phyloP scores from a whole-genome alignment of 2,329 filamentous ascomycete genomes.

The Macroventuria anomochaeta region DNA sequence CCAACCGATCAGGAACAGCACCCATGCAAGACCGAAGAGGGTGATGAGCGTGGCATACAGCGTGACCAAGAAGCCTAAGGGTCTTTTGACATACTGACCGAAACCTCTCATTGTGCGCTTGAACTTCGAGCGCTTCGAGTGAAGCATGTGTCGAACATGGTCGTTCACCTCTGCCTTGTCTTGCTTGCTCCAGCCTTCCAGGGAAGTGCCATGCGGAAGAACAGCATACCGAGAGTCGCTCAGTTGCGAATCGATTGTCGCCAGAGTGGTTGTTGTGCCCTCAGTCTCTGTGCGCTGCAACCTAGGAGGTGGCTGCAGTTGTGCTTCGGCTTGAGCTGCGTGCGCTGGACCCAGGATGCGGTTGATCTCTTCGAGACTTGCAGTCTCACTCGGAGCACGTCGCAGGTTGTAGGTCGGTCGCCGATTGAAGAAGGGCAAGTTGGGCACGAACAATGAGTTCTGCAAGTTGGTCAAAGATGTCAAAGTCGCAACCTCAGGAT shows the following conservation, averaged over 20 bases:
- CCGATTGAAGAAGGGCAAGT: conserved; percentile 80
- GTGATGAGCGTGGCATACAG: conserved; percentile 84
- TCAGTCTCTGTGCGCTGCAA: conserved; percentile 35
- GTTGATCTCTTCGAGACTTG: conserved; percentile 42
- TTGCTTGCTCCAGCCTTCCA: conserved; percentile 76
- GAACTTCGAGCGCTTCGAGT: conserved; percentile 79
- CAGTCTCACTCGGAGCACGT: conserved; percentile 51
- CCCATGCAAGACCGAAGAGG: conserved; percentile 84
- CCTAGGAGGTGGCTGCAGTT: conserved; percentile 24
- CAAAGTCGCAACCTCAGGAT: conserved; percentile 82
- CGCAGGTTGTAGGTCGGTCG: conserved; percentile 79
- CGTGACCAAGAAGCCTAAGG: conserved; percentile 82
- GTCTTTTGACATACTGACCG: conserved; percentile 75
- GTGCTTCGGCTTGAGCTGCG: conserved; percentile 21
- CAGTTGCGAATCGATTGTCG: conserved; percentile 70
- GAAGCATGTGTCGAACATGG: conserved; percentile 85
- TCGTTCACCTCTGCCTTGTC: conserved; percentile 83
- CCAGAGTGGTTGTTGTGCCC: conserved; percentile 48
- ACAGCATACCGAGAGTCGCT: conserved; percentile 79
- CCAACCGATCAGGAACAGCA: conserved; percentile 89
- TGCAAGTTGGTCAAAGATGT: conserved; percentile 88
- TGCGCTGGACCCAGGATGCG: conserved; percentile 32
- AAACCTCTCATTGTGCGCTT: conserved; percentile 82
- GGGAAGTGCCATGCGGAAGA: conserved; percentile 72
- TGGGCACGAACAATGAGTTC: conserved; percentile 85